Evolutionary conservation across 2,329 filamentous ascomycete genomes (phyloP), one percentile per base, ranked within the genome.

Genomic region (Fusarium sp.): DNA sequence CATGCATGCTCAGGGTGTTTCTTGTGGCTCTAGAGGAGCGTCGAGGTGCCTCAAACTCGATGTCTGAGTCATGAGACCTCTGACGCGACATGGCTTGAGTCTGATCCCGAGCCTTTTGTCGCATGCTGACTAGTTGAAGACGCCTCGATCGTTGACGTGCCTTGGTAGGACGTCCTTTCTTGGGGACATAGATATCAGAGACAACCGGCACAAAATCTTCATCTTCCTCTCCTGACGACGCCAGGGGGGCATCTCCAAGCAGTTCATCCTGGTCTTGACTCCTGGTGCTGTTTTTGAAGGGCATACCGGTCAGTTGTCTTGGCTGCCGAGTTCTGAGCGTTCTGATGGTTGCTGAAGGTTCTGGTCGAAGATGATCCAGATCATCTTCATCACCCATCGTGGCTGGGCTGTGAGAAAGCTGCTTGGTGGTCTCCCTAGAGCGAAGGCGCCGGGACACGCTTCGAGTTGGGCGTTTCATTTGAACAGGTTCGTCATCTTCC

Each of bases 41-140:
- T 33, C 86, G 82, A 18, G 79, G 77, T 10, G 78, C 72, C 69
- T 87, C 85, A 50, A 87, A 86, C 58, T 87, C 85, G 33, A 88
- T 87, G 14, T 82, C 80, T 5, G 82, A 84, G 45, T 75, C 78
- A 35, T 74, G 71, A 18, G 72, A 76, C 58, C 74, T 68, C 42
- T 72, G 57, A 60, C 70, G 58, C 13, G 53, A 52, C 2, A 35
- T 11, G 6, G 31, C 23, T 41, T 48, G 66, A 8, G 43, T n/a
- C n/a, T n/a, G n/a, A n/a, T n/a, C 21, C n/a, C 29, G 63, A 11
- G 43, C 45, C 29, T 51, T 57, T n/a, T 64, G 47, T 36, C 51
- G 62, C 29, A 58, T 45, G 23, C 61, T 70, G 47, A 58, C 49
- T 21, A 61, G 25, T n/a, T 59, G 67, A 9, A 72, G 40, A 18